phyloP scores from a whole-genome alignment of 2,329 filamentous ascomycete species.

The Aspergillus quadrilineatus region DNA sequence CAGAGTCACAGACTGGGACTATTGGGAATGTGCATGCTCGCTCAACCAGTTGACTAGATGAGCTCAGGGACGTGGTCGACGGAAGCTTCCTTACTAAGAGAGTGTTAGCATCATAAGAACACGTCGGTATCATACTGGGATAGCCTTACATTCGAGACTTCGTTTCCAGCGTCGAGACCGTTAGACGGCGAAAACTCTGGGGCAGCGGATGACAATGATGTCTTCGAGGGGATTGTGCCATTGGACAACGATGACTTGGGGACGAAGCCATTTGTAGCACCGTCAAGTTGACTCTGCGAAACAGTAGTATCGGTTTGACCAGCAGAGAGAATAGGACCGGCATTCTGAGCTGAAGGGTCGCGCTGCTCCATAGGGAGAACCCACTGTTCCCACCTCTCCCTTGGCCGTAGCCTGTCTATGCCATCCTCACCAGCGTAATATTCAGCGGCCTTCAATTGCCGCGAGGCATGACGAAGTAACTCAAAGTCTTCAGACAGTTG shows the following conservation, averaged over 20 bases:
- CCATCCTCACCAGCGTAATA: constrained; percentile 73
- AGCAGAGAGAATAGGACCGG: constrained; percentile 56
- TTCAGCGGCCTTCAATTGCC: constrained; percentile 71
- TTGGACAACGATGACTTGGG: constrained; percentile 37
- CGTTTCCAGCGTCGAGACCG: constrained; percentile 29
- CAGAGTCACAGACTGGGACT: constrained; percentile 44
- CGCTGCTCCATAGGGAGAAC: constrained; percentile 71
- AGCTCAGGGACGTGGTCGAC: constrained; percentile 4
- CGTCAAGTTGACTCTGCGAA: constrained; percentile 30
- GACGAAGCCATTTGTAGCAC: constrained; percentile 32
- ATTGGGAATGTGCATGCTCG: constrained; percentile 45
- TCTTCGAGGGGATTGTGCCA: constrained; percentile 44
- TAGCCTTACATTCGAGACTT: constrained; percentile 39
- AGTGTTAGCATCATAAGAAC: constrained; percentile 5
- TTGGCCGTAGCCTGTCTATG: constrained; percentile 72
- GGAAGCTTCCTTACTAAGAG: constrained; percentile 11
- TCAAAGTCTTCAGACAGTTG: constrained; percentile 69
- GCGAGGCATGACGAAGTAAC: constrained; percentile 71
- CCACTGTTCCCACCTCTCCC: constrained; percentile 76
- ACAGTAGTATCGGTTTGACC: constrained; percentile 43
- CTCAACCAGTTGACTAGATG: constrained; percentile 47
- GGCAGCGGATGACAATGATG: constrained; percentile 61
- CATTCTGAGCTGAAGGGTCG: constrained; percentile 69
- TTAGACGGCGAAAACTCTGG: constrained; percentile 59
- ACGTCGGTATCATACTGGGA: constrained; percentile 24